Base-by-base conservation (phyloP, 2,329 filamentous ascomycete genomes). In the Zymoseptoria tritici region DNA sequence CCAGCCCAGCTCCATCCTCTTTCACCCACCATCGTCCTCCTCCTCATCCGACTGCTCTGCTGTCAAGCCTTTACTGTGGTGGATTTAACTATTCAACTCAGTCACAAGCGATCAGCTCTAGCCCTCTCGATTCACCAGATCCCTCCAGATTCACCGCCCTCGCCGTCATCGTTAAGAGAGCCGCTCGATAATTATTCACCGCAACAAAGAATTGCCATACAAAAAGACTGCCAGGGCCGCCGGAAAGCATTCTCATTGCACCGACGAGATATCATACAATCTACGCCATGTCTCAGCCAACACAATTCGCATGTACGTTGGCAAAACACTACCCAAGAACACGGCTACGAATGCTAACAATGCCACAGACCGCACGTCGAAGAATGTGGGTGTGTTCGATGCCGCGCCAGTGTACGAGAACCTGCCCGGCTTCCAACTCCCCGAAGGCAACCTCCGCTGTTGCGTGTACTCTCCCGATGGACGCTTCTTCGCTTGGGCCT, bases 391-490 rank as follows among this genome's bases (percentile, higher is more conserved):
- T 72, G 82, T 97, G 77, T 85, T 96, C 78, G 90, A 97, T 80
- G 91, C 91, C 71, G 89, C 87, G 68, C 94, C 94, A 63, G 84
- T 88, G 73, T 99, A 99, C 79, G 84, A 90, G 76, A 80, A 87
- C 73, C 83, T 97, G 72, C 80, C 89, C 72, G 93, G 89, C 70
- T 97, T 97, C 72, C 74, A 75, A 61, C 81, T 88, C 78, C 92
- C 93, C 63, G 90, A 96, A 82, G 93, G 92, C 74, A 96, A 93
- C 79, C 84, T 96, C 72, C 89, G 94, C 76, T 97, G 91, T 80
- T 95, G 89, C 81, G 85, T 86, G 71, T 99, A 99, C 81, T 97
- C 94, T 64, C 89, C 91, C 60, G 96, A 94, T 77, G 93, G 94
- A 74, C 90, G 89, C 73, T 99, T 92, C 81, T 95, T 97, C 78